Evolutionary conservation across 2,329 filamentous ascomycete species (phyloP).

Genomic region (Penicillium sp.): DNA sequence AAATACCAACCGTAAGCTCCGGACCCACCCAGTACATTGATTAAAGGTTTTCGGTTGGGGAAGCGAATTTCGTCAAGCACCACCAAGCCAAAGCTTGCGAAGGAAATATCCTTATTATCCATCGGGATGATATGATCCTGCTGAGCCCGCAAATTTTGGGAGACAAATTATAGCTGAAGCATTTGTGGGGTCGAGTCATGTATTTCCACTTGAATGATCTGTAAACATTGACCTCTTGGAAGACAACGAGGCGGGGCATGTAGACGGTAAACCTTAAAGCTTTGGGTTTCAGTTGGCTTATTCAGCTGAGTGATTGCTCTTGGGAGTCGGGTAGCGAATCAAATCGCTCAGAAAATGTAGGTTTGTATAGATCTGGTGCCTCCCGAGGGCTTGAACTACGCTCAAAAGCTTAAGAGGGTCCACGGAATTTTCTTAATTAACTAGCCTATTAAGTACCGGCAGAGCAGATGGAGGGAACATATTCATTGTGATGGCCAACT

Average conservation of each 20-base stretch:
- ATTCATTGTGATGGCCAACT: no score
- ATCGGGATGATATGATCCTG: not conserved
- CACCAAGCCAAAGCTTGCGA: constrained; percentile 37
- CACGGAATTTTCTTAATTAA: no score
- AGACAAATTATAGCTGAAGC: not conserved
- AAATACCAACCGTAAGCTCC: constrained; percentile 30
- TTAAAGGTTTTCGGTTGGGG: constrained; percentile 23
- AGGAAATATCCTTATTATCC: constrained; percentile 18
- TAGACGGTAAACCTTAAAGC: not conserved
- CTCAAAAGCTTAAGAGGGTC: no score
- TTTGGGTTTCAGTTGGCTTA: not conserved
- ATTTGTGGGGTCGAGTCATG: not conserved
- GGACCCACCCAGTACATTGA: constrained; percentile 35
- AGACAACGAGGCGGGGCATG: no score
- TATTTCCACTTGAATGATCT: not conserved
- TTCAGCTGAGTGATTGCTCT: not conserved
- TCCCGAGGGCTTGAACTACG: no score
- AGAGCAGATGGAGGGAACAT: no score
- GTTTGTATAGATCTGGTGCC: not conserved
- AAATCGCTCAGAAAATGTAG: not conserved
- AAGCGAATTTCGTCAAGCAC: constrained; percentile 40
- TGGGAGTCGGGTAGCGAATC: not conserved
- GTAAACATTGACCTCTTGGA: no score
- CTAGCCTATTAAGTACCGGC: no score
- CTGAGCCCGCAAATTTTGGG: not conserved